Evolutionary conservation across 345 rosid species (phyloP).

Genomic region (Salix exigua): DNA sequence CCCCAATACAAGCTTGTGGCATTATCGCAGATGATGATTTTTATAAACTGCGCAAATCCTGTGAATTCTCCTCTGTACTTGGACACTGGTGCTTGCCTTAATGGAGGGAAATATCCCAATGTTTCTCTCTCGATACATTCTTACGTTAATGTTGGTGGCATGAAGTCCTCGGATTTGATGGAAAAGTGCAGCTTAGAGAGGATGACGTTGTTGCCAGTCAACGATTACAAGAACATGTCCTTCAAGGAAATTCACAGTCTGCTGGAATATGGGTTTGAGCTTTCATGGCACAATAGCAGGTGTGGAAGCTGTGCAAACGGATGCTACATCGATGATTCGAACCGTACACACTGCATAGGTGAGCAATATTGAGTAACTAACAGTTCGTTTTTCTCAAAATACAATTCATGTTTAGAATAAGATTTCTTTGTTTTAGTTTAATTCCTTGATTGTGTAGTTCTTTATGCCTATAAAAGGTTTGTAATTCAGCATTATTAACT

Average conservation of each 20-base stretch:
- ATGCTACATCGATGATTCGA: not conserved
- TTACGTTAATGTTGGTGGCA: not conserved
- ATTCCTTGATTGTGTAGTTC: too few species aligned
- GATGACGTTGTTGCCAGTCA: not conserved
- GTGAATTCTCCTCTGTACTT: slow-evolving; percentile 5
- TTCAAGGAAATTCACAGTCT: not conserved
- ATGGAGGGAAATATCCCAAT: too few species aligned
- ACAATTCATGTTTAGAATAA: too few species aligned
- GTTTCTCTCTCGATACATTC: not conserved
- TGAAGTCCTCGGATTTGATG: not conserved
- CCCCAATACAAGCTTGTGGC: fast-evolving
- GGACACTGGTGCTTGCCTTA: not conserved
- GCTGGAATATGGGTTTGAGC: slow-evolving; percentile 3
- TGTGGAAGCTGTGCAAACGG: too few species aligned
- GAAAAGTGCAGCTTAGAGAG: not conserved
- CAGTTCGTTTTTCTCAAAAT: not conserved
- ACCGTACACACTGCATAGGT: not conserved
- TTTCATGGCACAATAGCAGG: not conserved
- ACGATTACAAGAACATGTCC: not conserved
- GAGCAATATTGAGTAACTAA: too few species aligned
- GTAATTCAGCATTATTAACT: too few species aligned
- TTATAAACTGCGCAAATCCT: not conserved
- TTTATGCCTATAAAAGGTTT: too few species aligned
- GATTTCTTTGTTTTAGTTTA: too few species aligned
- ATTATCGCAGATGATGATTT: not conserved